Evolutionary conservation across 2,329 filamentous ascomycete species (phyloP), one percentile per base, ranked within the genome.

Genomic region (Diaporthe caulivora): DNA sequence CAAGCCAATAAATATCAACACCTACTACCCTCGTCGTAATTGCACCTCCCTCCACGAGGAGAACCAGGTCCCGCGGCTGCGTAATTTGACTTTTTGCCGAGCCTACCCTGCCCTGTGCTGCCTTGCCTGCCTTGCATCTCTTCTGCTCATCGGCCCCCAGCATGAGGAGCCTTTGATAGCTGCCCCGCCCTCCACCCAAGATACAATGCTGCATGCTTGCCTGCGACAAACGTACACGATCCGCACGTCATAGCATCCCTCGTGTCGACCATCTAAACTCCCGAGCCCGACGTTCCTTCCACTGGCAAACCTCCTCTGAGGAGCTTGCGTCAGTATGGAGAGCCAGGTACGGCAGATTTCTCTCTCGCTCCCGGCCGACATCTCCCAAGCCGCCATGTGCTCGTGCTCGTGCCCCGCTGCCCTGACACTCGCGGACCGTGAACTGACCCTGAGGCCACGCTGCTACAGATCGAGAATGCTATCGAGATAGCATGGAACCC

Each of bases 401-500:
- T 31, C 37, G 18, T 24, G n/a, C 31, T 40, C 37, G 34, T 75
- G 60, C 58, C 60, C 34, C 53, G 29, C 47, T 65, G 17, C 24
- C 57, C 47, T 65, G 15, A 3, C 11, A 3, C 21, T 42, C 18
- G n/a, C 37, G 47, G 24, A 13, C 34, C 44, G 47, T n/a, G 37
- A 11, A 42, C 51, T 74, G 70, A 74, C 60, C 31, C 8, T 62
- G 18, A 29, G 29, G n/a, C n/a, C 34, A 10, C 37, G 2, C 26
- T 29, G 57, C n/a, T 67, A 21, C 80, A 98, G 94, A 92, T 98
- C 83, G 94, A 97, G 86, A 96, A 94, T 86, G 97, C 97, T 84
- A 97, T 98, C 86, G 92, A 97, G 84, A 97, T 98, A 86, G 94
- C 95, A 84, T 97, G 92, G 87, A 92, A 96, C 84, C 94, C 94